Evolutionary conservation across 208 protist species (phyloP).

Genomic region (Histomonas meleagridis): DNA sequence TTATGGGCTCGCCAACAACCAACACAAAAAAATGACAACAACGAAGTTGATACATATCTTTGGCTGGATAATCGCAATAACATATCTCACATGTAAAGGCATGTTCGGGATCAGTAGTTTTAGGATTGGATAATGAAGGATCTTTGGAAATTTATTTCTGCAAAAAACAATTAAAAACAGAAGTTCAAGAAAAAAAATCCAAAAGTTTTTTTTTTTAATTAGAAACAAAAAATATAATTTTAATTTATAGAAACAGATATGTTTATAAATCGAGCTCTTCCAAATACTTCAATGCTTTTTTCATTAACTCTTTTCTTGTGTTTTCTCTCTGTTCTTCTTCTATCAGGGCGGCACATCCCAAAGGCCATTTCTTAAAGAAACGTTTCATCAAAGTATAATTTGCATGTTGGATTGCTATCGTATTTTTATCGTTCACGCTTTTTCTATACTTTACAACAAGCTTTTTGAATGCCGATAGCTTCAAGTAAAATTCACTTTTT

Average conservation of each 20-base stretch:
- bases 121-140: not conserved
- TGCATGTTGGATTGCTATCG: not conserved
- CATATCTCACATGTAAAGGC: not conserved
- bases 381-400: not conserved
- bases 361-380: not conserved
- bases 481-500: not conserved
- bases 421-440: not conserved
- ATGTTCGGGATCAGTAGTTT: too few species aligned
- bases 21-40: not conserved
- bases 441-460: not conserved
- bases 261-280: not conserved
- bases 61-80: not conserved
- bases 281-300: not conserved
- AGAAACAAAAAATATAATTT: too few species aligned
- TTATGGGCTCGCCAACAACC: too few species aligned
- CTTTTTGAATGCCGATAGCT: not conserved
- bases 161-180: not conserved
- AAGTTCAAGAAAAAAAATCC: not conserved
- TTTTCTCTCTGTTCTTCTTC: not conserved
- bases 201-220: too few species aligned
- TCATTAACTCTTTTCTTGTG: not conserved
- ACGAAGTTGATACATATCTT: not conserved
- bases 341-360: not conserved
- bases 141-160: not conserved
- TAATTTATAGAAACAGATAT: too few species aligned